Percentiles rank a stretch among this genome's conserved stretches.
phyloP scores from a whole-genome alignment of 768 basidiomycete genomes.

The Rickenella mellea region DNA sequence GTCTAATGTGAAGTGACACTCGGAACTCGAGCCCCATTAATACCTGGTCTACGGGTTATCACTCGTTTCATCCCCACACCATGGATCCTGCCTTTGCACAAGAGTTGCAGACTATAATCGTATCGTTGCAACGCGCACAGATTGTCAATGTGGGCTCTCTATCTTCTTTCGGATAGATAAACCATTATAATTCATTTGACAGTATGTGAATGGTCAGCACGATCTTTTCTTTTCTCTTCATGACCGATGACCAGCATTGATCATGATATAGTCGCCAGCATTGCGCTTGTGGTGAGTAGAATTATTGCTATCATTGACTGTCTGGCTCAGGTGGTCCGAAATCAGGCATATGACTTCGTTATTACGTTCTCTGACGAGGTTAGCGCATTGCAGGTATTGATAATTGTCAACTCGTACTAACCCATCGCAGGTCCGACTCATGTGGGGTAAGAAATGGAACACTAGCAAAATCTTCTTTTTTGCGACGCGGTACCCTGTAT shows the following conservation, averaged over 20 bases:
- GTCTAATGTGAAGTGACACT: too few relatives aligned
- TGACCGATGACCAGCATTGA: neutral
- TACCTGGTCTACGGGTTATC: too few relatives aligned
- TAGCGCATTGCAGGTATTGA: neutral
- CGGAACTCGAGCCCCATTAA: too few relatives aligned
- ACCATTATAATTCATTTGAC: neutral
- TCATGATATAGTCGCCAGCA: neutral
- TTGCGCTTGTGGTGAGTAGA: neutral
- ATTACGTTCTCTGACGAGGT: constrained; percentile 16
- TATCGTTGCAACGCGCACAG: neutral
- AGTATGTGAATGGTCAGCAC: neutral
- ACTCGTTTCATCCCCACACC: too few relatives aligned
- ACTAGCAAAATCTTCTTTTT: constrained; percentile 17
- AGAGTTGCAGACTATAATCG: too few relatives aligned
- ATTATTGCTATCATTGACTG: neutral
- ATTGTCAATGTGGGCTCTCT: neutral
- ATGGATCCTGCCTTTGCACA: too few relatives aligned
- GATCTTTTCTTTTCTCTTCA: neutral
- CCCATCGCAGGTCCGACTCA: constrained; percentile 6
- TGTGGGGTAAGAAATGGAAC: constrained; percentile 16
- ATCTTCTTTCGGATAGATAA: neutral
- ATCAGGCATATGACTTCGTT: constrained; percentile 15
- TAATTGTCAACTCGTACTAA: neutral
- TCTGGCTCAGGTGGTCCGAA: neutral
- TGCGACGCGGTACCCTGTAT: constrained; percentile 17